Evolutionary conservation across 305 asterid species (phyloP).

Genomic region (Fraxinus latifolia): DNA sequence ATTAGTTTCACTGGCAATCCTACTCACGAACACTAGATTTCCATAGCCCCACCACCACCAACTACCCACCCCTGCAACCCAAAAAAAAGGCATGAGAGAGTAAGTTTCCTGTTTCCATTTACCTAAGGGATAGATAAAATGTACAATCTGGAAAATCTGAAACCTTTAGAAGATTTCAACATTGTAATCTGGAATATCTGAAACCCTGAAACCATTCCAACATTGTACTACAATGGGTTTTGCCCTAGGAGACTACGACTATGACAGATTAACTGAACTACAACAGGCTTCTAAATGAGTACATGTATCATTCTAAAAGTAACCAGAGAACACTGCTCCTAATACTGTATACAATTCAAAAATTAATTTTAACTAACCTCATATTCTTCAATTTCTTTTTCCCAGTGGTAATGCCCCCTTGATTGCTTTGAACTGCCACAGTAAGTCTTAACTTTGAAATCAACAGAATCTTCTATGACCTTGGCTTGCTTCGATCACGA

Average conservation of each 20-base stretch:
- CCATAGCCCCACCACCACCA: neutral
- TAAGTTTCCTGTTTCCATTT: neutral
- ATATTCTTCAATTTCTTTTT: constrained; percentile 66
- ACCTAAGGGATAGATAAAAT: neutral
- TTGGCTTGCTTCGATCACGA: constrained; percentile 72
- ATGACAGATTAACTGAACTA: neutral
- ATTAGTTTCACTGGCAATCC: constrained; percentile 16
- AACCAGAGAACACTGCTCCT: constrained; percentile 20
- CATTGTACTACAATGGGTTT: neutral
- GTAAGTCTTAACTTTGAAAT: constrained; percentile 65
- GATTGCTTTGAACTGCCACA: constrained; percentile 57
- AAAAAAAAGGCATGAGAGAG: constrained; percentile 3
- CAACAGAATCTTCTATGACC: constrained; percentile 70
- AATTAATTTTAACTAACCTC: constrained; percentile 64
- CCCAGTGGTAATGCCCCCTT: constrained; percentile 64
- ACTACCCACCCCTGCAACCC: neutral
- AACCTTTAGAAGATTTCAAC: neutral
- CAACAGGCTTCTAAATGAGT: neutral
- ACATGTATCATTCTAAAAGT: constrained; percentile 10
- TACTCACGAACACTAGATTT: neutral
- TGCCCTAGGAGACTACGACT: neutral
- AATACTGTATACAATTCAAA: constrained; percentile 9
- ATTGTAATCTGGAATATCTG: constrained; percentile 3
- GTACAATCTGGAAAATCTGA: neutral
- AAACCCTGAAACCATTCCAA: neutral